These are phyloP conservation scores for Rubroshorea leprosula DNA, from an alignment of 345 rosid genomes.

Conservation along the genomic window DNA sequence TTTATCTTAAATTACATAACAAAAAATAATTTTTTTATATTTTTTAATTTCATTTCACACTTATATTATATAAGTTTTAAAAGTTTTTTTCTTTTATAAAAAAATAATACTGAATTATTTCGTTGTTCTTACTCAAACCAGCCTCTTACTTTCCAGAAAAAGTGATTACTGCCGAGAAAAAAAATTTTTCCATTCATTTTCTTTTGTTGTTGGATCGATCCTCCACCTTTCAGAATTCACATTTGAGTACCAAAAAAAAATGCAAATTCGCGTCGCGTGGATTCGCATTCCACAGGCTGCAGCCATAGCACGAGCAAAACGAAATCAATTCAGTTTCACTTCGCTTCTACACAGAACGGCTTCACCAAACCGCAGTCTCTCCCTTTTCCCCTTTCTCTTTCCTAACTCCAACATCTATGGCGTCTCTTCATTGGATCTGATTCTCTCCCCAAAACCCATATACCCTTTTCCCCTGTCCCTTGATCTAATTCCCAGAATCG, in stretches of 20 bases:
- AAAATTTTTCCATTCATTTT: neutral
- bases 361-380: slow-evolving; percentile 28
- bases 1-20: no score
- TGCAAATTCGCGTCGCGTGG: no score
- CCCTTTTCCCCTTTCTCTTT: slow-evolving; percentile 6
- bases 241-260: neutral
- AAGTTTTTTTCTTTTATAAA: no score
- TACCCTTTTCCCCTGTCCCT: neutral
- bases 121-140: no score
- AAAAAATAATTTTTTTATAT: no score
- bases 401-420: neutral
- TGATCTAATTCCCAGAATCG: slow-evolving; percentile 1
- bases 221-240: neutral
- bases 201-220: neutral
- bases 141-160: no score
- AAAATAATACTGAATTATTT: no score
- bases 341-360: slow-evolving; percentile 25
- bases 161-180: neutral
- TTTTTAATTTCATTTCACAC: no score
- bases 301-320: slow-evolving; percentile 2
- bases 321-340: slow-evolving; percentile 12
- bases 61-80: no score
- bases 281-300: no score
- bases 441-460: slow-evolving; percentile 22
- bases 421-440: slow-evolving; percentile 27